Percentiles rank a stretch among this genome's conserved stretches.
These are phyloP conservation scores for Coleophoma cylindrospora DNA, from an alignment of 2,329 filamentous ascomycete species.

Conservation along the genomic window DNA sequence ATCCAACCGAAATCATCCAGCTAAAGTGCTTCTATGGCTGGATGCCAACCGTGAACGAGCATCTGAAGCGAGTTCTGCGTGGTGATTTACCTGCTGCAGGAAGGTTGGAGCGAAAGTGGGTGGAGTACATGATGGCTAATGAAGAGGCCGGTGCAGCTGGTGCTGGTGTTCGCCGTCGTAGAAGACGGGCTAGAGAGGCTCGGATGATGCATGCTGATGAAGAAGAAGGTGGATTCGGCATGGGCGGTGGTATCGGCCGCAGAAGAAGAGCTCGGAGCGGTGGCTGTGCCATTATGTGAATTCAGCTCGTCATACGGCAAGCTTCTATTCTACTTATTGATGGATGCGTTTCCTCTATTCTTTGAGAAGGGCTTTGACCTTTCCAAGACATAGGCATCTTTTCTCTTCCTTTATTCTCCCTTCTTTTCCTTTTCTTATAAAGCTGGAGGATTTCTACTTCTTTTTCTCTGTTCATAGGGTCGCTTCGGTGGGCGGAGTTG, in stretches of 20 bases:
- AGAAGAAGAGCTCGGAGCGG: slow-evolving; percentile 57
- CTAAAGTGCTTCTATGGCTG: slow-evolving; percentile 94
- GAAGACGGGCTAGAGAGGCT: slow-evolving; percentile 76
- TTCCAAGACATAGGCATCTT: too few relatives aligned
- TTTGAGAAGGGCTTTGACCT: too few relatives aligned
- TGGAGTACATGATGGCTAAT: slow-evolving; percentile 86
- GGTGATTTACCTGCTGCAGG: slow-evolving; percentile 71
- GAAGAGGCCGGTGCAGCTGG: slow-evolving; percentile 75
- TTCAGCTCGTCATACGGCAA: neutral
- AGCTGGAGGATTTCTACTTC: too few relatives aligned
- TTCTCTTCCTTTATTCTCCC: too few relatives aligned
- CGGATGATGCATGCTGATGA: slow-evolving; percentile 77
- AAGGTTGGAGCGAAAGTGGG: slow-evolving; percentile 86
- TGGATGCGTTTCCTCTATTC: neutral
- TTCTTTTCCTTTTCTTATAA: too few relatives aligned
- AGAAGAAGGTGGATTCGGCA: slow-evolving; percentile 58
- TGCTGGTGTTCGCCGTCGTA: slow-evolving; percentile 60
- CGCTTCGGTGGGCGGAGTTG: too few relatives aligned
- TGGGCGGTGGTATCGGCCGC: slow-evolving; percentile 37
- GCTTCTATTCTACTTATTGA: neutral
- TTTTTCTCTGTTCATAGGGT: too few relatives aligned
- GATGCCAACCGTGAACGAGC: slow-evolving; percentile 92
- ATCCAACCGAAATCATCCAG: slow-evolving; percentile 73
- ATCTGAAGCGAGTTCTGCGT: slow-evolving; percentile 77
- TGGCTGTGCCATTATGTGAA: slow-evolving; percentile 61